Evolutionary conservation across 129 eudicot genomes (phyloP), one percentile per base, ranked within the genome.

Genomic region (Logfia minima): DNA sequence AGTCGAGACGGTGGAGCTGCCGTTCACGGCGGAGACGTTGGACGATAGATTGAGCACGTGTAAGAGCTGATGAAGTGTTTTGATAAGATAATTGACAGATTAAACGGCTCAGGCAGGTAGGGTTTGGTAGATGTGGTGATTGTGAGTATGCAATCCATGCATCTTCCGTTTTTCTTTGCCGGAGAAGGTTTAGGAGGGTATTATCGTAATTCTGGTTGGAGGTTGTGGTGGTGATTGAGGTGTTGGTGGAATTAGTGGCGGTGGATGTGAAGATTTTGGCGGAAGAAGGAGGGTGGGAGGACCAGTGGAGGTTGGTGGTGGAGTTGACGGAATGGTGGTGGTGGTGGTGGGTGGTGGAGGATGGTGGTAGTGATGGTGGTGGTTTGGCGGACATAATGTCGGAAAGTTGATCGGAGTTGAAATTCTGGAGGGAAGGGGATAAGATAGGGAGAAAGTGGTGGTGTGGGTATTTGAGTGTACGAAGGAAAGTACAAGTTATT

Each of bases 1-100:
- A 78, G 66, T 94, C 99, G 64, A 91, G 96, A 60, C 90, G 97
- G 79, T 91, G 96, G 79, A 94, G 97, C 89, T 91, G 97, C 18
- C 86, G 78, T 68, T 82, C 96, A 60, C 81, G 71, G 45, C 96
- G 96, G 69, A 94, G 93, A 66, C 99, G 97, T 28, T 85, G 85
- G 81, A 94, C 72, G 71, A 94, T 82, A 45, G 97, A 89, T 77
- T 94, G 99, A 26, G 99, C 99, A 5, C 93, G 77, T 14, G 90
- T 75, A 67, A 94, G 80, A 65, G 90, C 83, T 16, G 84, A 61
- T 1, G 83, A 83, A 18, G 96, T 87, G 86, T 91, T 91, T 22
- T 84, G 93, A 68, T 91, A 88, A 2, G 99, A 94, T 14, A 94
- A 61, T 32, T 94, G 97, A 13, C 87, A 86, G 21, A 94, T 82